Evolutionary conservation across 768 basidiomycete genomes (phyloP).

Genomic region (Boletus fagicola): DNA sequence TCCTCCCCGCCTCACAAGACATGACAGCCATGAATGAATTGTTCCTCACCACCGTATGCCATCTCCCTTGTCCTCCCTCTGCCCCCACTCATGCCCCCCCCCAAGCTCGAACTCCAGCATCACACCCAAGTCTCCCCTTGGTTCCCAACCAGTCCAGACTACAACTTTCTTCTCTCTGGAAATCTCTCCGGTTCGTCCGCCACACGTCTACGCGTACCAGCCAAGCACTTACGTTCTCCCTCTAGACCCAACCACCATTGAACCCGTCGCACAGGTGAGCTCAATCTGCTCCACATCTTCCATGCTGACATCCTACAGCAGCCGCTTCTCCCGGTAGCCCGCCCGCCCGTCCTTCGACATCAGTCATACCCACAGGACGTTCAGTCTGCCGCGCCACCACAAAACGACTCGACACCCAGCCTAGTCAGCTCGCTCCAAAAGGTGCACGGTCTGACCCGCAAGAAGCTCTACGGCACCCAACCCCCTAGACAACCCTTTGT

Average conservation of each 20-base stretch:
- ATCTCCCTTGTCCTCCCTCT: background rate
- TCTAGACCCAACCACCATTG: slow-evolving; percentile 12
- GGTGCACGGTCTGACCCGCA: slow-evolving; percentile 67
- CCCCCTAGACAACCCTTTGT: slow-evolving; percentile 52
- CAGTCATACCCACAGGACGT: slow-evolving; percentile 31
- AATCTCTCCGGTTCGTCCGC: slow-evolving; percentile 22
- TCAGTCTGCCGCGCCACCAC: slow-evolving; percentile 21
- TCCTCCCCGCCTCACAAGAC: slow-evolving; percentile 46
- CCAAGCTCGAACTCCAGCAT: slow-evolving; percentile 27
- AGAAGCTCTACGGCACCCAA: slow-evolving; percentile 59
- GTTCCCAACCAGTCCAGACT: slow-evolving; percentile 40
- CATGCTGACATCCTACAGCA: slow-evolving; percentile 13
- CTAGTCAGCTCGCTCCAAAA: slow-evolving; percentile 64
- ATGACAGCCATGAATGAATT: slow-evolving; percentile 46
- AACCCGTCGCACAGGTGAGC: slow-evolving; percentile 16
- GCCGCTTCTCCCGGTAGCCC: background rate
- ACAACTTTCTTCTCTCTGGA: slow-evolving; percentile 46
- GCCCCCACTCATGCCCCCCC: slow-evolving; percentile 1
- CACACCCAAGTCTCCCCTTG: slow-evolving; percentile 32
- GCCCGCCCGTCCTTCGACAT: slow-evolving; percentile 27
- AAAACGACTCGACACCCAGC: slow-evolving; percentile 39
- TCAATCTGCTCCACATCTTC: background rate
- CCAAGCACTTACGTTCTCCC: background rate
- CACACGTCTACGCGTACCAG: background rate
- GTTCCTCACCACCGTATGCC: slow-evolving; percentile 46